Evolutionary conservation across 352 stramenopile species (phyloP).

Genomic region (Phytophthora citrophthora): DNA sequence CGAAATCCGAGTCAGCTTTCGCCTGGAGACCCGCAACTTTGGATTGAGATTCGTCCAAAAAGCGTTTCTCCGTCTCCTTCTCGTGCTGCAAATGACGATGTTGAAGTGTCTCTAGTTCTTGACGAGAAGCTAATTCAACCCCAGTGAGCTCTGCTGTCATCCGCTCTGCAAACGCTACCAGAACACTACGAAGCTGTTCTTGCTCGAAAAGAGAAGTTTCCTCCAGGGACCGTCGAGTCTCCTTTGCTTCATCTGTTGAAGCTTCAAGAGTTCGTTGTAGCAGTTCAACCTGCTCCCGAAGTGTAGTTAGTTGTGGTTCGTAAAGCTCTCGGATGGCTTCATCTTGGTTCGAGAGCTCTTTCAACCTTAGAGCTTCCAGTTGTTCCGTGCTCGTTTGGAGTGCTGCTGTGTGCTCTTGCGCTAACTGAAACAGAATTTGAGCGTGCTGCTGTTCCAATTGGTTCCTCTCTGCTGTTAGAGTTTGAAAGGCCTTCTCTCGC

Average conservation of each 20-base stretch:
- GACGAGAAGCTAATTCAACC: constrained; percentile 10
- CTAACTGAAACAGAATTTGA: constrained; percentile 23
- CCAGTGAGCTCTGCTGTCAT: constrained; percentile 6
- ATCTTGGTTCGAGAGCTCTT: constrained; percentile 26
- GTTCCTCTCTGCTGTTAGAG: constrained; percentile 28
- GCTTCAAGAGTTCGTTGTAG: constrained; percentile 18
- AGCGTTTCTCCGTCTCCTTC: constrained; percentile 20
- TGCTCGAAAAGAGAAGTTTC: constrained; percentile 32
- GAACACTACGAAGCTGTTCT: constrained; percentile 38
- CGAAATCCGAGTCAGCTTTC: constrained; percentile 25
- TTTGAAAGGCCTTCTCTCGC: constrained; percentile 26
- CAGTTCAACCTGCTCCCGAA: constrained; percentile 25
- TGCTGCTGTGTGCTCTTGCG: constrained; percentile 24
- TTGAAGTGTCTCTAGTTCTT: constrained; percentile 18
- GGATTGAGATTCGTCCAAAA: constrained; percentile 23
- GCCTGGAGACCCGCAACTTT: constrained; percentile 23
- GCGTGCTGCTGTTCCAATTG: constrained; percentile 25
- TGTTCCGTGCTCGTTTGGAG: constrained; percentile 13
- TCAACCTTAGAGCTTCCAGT: constrained; percentile 22
- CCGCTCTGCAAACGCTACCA: constrained; percentile 17
- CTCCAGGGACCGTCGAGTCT: constrained; percentile 21
- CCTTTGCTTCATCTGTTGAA: constrained; percentile 17
- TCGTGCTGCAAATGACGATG: constrained; percentile 4
- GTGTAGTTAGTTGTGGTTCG: constrained; percentile 29
- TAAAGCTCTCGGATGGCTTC: constrained; percentile 28